Base-by-base conservation (phyloP, 2,329 filamentous ascomycete species). In the Neospermospora avenae region DNA sequence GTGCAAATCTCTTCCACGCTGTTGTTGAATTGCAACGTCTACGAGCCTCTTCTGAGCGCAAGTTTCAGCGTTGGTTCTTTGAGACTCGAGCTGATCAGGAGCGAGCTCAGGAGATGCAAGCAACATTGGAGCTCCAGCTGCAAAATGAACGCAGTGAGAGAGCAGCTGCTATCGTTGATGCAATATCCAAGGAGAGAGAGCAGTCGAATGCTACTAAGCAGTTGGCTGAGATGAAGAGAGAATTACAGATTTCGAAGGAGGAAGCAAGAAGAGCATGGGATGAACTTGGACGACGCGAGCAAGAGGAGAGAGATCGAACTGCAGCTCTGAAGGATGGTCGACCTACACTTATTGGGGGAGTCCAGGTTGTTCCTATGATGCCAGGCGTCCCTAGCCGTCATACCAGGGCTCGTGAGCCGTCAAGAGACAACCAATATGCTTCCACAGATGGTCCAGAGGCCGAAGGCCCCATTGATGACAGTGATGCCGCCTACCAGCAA, bases 51-150 rank as follows among this genome's bases (percentile, higher is more conserved):
- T 98, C 93, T 0, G 95, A 99, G 75, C 87, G 95, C 65, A 98
- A 98, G 73, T 99, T 99, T 69, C 95, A 99, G 76, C 85, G 95
- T 54, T 99, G 95, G 95, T 98, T 98, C 76, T 96, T 96, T 68
- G 95, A 99, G 73, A 96, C 93, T 7, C 84, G 93, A 55, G 84
- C 88, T 34, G 93, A 98, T 67, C 85, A 96, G 66, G 95, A 98
- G 77, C 86, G 89, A 28, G 83, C 87, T 53, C 88, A 90, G 66
- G 95, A 98, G 75, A 81, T 89, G 39, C 90, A 91, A 59, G 92
- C 86, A 3, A 85, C 93, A 71, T 77, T 96, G n/a, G 88, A 96
- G 70, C 80, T 82, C 35, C 83, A 86, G 42, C 77, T 97, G n/a
- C 82, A 88, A 46, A 81, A 86, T 41, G 93, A 97, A 74, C 83